Percentiles rank a stretch among this genome's conserved stretches.
Evolutionary conservation across 352 stramenopile species (phyloP).

Genomic region (Thalassiosira pacifica): DNA sequence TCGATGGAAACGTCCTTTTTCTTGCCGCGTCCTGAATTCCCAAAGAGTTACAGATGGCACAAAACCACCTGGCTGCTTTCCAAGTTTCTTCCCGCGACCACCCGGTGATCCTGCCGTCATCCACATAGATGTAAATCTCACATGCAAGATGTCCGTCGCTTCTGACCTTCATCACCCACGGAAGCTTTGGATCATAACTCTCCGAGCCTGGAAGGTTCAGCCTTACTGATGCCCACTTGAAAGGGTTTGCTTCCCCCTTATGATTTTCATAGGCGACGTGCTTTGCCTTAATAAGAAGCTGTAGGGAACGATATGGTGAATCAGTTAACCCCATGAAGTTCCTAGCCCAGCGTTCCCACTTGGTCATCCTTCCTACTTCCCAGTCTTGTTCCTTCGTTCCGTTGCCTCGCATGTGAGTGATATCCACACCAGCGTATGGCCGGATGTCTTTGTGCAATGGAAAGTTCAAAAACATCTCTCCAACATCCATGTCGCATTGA

Average conservation of each 20-base stretch:
- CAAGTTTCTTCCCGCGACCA: constrained; percentile 8
- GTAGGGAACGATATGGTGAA: constrained; percentile 35
- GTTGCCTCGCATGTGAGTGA: constrained; percentile 1
- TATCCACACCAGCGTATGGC: constrained; percentile 42
- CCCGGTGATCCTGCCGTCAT: constrained; percentile 48
- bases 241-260: constrained; percentile 30
- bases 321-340: constrained; percentile 54
- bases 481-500: too few species aligned
- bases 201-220: constrained; percentile 50
- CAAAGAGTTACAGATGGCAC: constrained; percentile 4
- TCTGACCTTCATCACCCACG: constrained; percentile 21
- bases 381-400: neutral
- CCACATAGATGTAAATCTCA: constrained; percentile 25
- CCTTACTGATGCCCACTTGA: constrained; percentile 31
- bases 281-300: neutral
- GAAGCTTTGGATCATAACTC: constrained; percentile 54
- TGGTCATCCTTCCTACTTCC: constrained; percentile 5
- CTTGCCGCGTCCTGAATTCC: constrained; percentile 67
- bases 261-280: constrained; percentile 18
- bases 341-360: constrained; percentile 42
- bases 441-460: neutral
- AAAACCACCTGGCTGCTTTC: neutral
- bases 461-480: too few species aligned
- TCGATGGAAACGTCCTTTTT: constrained; percentile 38
- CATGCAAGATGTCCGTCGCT: constrained; percentile 1